Conservation (phyloP, 176 grass and related monocot genomes). For the Lolium rigidum region DNA sequence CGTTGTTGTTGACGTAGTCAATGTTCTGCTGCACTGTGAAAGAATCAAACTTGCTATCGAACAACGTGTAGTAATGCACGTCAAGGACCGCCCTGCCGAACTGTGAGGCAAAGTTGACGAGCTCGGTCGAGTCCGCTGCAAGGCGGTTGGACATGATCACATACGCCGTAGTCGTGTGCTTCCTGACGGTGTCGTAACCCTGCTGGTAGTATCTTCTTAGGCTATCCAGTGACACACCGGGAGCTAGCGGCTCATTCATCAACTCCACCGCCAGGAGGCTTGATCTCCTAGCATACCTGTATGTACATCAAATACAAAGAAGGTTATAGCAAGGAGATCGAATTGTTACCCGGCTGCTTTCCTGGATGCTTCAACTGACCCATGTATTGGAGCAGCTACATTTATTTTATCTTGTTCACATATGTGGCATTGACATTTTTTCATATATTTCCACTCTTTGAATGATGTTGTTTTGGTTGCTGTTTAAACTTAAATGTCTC, state of each 20-base stretch:
- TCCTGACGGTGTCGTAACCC: slow-evolving; percentile 64
- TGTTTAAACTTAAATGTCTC: not conserved
- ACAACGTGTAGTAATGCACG: slow-evolving; percentile 71
- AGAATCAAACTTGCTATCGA: slow-evolving; percentile 12
- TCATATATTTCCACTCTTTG: not conserved
- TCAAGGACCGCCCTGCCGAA: slow-evolving; percentile 54
- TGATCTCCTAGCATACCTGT: slow-evolving; percentile 54
- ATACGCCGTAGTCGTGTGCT: slow-evolving; percentile 49
- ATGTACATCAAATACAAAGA: not conserved
- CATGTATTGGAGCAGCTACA: not conserved
- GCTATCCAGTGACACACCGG: slow-evolving; percentile 43
- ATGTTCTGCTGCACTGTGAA: slow-evolving; percentile 69
- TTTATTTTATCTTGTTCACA: not conserved
- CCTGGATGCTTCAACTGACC: not conserved
- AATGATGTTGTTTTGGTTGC: not conserved
- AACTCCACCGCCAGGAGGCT: slow-evolving; percentile 68
- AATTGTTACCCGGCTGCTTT: not conserved
- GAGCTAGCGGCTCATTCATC: slow-evolving; percentile 72
- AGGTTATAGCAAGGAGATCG: not conserved
- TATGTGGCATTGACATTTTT: not conserved
- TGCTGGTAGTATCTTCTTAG: slow-evolving; percentile 66
- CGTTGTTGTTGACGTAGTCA: slow-evolving; percentile 44
- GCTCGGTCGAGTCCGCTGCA: slow-evolving; percentile 18
- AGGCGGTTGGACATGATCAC: slow-evolving; percentile 56
- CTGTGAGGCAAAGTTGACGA: slow-evolving; percentile 45